These are phyloP conservation scores for Trichoderma polysporum DNA, from an alignment of 2,329 filamentous ascomycete species.

Conservation along the genomic window DNA sequence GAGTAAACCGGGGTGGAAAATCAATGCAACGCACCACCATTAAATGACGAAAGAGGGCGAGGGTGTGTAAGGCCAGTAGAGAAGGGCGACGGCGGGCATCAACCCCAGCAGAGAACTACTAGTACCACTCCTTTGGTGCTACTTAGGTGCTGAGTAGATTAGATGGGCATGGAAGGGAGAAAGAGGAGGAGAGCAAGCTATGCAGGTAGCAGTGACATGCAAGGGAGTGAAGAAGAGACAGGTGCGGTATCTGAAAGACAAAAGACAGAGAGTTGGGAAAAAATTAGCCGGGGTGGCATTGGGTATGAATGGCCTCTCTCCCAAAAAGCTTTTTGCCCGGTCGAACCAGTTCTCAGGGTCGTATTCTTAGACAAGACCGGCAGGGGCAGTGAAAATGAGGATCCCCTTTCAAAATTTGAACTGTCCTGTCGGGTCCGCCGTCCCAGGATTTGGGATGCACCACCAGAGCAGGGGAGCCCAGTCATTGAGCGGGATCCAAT, in stretches of 20 bases:
- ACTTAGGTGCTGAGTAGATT: neutral
- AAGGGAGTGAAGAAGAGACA: neutral
- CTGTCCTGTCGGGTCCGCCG: slow-evolving; percentile 15
- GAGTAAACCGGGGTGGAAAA: neutral
- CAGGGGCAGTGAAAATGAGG: slow-evolving; percentile 7
- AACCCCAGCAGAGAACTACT: neutral
- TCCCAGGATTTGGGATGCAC: slow-evolving; percentile 13
- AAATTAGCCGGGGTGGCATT: neutral
- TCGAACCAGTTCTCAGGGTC: neutral
- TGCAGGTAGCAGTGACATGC: neutral
- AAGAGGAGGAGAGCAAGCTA: no score
- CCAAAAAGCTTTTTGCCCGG: neutral
- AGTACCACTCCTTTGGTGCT: neutral
- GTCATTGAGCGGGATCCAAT: neutral
- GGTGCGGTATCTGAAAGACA: neutral
- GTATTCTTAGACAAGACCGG: neutral
- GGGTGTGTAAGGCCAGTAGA: neutral
- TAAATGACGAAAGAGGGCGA: neutral
- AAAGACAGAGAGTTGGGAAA: neutral
- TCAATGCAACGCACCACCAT: neutral
- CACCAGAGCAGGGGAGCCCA: neutral
- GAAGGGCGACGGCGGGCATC: neutral
- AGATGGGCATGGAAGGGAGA: neutral
- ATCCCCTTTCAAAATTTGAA: slow-evolving; percentile 5
- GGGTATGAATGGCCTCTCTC: neutral